Evolutionary conservation across 2,329 filamentous ascomycete genomes (phyloP).

Genomic region (Colletotrichum cereale): DNA sequence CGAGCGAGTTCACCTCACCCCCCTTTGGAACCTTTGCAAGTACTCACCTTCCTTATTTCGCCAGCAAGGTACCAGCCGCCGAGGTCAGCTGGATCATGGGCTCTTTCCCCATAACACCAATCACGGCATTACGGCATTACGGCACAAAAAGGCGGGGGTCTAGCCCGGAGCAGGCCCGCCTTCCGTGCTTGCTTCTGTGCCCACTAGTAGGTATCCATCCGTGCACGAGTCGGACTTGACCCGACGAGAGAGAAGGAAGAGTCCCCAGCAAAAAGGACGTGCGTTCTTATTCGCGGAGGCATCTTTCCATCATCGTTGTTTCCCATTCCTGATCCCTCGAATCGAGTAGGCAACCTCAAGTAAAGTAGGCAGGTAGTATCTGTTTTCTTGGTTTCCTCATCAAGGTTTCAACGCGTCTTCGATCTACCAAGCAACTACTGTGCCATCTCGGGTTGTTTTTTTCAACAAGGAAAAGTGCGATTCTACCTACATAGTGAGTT

Average conservation of each 20-base stretch:
- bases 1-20: neutral
- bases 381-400: neutral
- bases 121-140: constrained; percentile 38
- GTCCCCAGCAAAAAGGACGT: neutral
- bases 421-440: neutral
- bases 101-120: constrained; percentile 24
- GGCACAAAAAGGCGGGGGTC: constrained; percentile 36
- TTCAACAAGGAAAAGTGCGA: neutral
- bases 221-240: constrained; percentile 25
- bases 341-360: neutral
- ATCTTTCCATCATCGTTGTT: neutral
- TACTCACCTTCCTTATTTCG: constrained; percentile 24
- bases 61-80: neutral
- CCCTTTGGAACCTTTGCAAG: constrained; percentile 6
- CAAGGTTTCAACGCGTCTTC: constrained; percentile 2
- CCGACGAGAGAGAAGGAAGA: constrained; percentile 8
- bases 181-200: constrained; percentile 3
- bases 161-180: constrained; percentile 19
- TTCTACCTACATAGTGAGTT: neutral
- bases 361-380: constrained; percentile 19
- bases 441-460: neutral
- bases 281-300: neutral
- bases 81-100: constrained; percentile 27
- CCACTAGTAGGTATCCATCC: too few relatives aligned
- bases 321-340: constrained; percentile 1